Percentiles rank a stretch among this genome's conserved stretches.
Evolutionary conservation across 192 early-diverging fungal species (phyloP).

Genomic region (Phycomyces nitens): DNA sequence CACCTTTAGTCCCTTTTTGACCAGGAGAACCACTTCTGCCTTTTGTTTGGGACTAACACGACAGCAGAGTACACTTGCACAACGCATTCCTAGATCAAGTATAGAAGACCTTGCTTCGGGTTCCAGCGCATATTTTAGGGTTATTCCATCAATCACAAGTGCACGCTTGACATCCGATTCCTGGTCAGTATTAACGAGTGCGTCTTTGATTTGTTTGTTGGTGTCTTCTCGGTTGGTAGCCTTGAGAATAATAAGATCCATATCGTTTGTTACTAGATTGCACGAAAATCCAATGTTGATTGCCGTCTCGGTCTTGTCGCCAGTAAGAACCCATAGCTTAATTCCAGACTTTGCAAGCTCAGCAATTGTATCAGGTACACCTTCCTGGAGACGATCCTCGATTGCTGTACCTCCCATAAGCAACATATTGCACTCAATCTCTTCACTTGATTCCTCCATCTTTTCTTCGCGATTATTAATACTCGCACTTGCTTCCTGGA

Average conservation of each 20-base stretch:
- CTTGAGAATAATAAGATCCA: constrained; percentile 81
- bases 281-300: constrained; percentile 98
- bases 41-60: constrained; percentile 96
- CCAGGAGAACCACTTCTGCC: constrained; percentile 85
- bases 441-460: constrained; percentile 74
- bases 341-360: constrained; percentile 85
- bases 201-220: constrained; percentile 65
- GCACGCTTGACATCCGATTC: constrained; percentile 35
- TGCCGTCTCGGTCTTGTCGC: constrained; percentile 96
- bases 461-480: constrained; percentile 80
- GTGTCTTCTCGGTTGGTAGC: constrained; percentile 57
- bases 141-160: constrained; percentile 91
- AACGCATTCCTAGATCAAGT: constrained; percentile 71
- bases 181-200: constrained; percentile 46
- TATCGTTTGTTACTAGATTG: constrained; percentile 80
- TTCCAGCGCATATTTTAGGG: constrained; percentile 77
- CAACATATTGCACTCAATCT: constrained; percentile 75
- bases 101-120: constrained; percentile 52
- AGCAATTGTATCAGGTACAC: constrained; percentile 91
- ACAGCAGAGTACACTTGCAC: constrained; percentile 90
- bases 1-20: constrained; percentile 77
- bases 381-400: constrained; percentile 95
- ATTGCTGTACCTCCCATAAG: constrained; percentile 95
- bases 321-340: constrained; percentile 96
- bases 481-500: constrained; percentile 66